Conservation (phyloP, 106 monocot genomes). For the Platanthera zijinensis region DNA sequence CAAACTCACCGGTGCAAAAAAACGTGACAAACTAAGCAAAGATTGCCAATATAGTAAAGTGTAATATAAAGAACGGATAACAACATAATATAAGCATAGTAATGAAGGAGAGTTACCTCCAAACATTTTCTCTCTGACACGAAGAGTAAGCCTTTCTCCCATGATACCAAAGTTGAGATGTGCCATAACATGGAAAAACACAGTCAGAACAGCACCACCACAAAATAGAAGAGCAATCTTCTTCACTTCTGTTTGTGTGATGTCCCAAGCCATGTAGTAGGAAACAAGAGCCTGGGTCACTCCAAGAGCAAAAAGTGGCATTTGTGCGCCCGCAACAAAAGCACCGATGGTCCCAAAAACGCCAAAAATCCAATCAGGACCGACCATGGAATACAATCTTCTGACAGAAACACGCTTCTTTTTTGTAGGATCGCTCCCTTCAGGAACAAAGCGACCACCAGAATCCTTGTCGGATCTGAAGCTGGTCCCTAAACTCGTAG, state of each 20-base stretch:
- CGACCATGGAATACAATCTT: constrained; percentile 74
- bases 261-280: constrained; percentile 92
- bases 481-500: constrained; percentile 62
- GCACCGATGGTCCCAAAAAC: constrained; percentile 66
- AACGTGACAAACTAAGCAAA: too few species aligned
- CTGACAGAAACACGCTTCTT: constrained; percentile 52
- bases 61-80: background rate
- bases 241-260: constrained; percentile 71
- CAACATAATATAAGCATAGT: background rate
- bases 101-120: constrained; percentile 27
- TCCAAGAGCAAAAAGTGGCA: constrained; percentile 95
- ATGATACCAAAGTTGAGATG: constrained; percentile 95
- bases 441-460: constrained; percentile 28
- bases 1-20: too few species aligned
- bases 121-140: constrained; percentile 83
- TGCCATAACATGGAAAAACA: constrained; percentile 58
- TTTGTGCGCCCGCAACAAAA: constrained; percentile 70
- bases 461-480: constrained; percentile 83
- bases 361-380: constrained; percentile 77
- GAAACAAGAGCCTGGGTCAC: constrained; percentile 93
- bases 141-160: constrained; percentile 91
- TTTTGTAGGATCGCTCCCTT: constrained; percentile 23
- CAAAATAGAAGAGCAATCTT: constrained; percentile 79
- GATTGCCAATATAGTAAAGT: background rate
- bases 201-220: constrained; percentile 64